Evolutionary conservation across 768 basidiomycete genomes (phyloP).

Genomic region (Lyophyllum semitale): DNA sequence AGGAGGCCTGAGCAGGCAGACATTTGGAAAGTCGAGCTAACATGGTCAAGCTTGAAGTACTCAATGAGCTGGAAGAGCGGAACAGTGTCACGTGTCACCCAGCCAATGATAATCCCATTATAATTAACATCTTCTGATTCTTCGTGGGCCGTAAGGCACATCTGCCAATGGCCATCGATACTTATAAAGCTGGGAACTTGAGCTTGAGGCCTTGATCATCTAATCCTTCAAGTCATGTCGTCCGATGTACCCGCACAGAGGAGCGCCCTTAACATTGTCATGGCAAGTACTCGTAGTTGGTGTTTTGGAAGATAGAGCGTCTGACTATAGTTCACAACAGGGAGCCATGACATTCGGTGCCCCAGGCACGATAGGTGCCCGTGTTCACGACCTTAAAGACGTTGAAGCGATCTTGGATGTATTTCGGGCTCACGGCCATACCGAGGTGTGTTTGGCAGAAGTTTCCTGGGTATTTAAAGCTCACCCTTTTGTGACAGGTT

Average conservation of each 20-base stretch:
- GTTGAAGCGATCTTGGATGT: slow-evolving; percentile 50
- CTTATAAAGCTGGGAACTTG: too few relatives aligned
- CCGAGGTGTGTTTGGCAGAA: slow-evolving; percentile 4
- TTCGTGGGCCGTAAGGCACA: too few relatives aligned
- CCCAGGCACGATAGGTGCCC: slow-evolving; percentile 37
- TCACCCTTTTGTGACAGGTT: slow-evolving; percentile 3
- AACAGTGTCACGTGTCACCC: slow-evolving; percentile 20
- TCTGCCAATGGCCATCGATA: too few relatives aligned
- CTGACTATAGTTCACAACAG: slow-evolving; percentile 19
- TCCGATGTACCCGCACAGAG: slow-evolving; percentile 29
- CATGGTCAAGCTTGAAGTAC: slow-evolving; percentile 24
- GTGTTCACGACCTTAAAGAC: slow-evolving; percentile 43
- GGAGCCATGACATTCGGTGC: slow-evolving; percentile 51
- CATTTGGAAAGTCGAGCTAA: slow-evolving; percentile 34
- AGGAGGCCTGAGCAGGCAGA: slow-evolving; percentile 24
- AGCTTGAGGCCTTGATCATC: too few relatives aligned
- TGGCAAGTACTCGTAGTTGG: slow-evolving; percentile 41
- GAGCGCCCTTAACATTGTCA: slow-evolving; percentile 49
- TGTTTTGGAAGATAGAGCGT: not conserved
- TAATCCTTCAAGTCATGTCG: slow-evolving; percentile 18
- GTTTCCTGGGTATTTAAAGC: slow-evolving; percentile 15
- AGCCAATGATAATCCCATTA: slow-evolving; percentile 18
- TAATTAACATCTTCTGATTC: too few relatives aligned
- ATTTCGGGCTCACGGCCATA: slow-evolving; percentile 57
- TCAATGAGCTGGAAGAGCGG: slow-evolving; percentile 17